Base-by-base conservation (phyloP, 192 early-diverging fungal genomes). In the Rhizophagus sp. region DNA sequence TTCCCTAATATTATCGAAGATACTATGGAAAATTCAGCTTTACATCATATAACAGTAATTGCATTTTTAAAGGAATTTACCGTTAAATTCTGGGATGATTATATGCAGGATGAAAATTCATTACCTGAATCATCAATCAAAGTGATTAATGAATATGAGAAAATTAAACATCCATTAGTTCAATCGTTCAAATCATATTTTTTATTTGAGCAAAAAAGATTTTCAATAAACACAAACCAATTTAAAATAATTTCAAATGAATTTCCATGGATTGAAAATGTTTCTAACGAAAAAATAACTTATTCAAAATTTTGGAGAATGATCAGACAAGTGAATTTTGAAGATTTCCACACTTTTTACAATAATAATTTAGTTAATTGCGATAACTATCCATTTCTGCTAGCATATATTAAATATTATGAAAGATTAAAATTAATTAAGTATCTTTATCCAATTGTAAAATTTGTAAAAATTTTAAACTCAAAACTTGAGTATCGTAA, bases 401-500 rank as follows among this genome's bases (percentile, higher is more conserved):
- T 7, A 4, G 39, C 68, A 50, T 81, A 76, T 57, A 65, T 81
- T 64, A 65, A 81, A 22, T 17, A 76, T 17, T 34, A 25, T n/a
- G 30, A 81, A 33, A 76, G 9, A 24, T 69, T 81, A 17, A 15
- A 12, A 19, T 15, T 76, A 10, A 4, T 79, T 11, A 47, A 49
- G 27, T 17, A 79, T 52, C n/a, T 79, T 33, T 33, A 47, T 22
- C 67, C 78, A 17, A 79, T 79, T 13, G 33, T 79, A 0, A 76
- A 39, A 47, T 81, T 81, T 65, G 15, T 69, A 30, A n/a, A 81
- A 66, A 68, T 75, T 19, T 63, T 81, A 36, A 34, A 62, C 13
- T 24, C 19, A 4, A 22, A 61, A 7, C 73, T 81, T 30, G 61
- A 22, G 5, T 64, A 65, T 74, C 73, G 73, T 9, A 24, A 75